Percentiles rank a stretch among this genome's conserved stretches.
These are phyloP conservation scores for Cladosporium austrohemisphaericum DNA, from an alignment of 2,329 filamentous ascomycete species.

Conservation along the genomic window DNA sequence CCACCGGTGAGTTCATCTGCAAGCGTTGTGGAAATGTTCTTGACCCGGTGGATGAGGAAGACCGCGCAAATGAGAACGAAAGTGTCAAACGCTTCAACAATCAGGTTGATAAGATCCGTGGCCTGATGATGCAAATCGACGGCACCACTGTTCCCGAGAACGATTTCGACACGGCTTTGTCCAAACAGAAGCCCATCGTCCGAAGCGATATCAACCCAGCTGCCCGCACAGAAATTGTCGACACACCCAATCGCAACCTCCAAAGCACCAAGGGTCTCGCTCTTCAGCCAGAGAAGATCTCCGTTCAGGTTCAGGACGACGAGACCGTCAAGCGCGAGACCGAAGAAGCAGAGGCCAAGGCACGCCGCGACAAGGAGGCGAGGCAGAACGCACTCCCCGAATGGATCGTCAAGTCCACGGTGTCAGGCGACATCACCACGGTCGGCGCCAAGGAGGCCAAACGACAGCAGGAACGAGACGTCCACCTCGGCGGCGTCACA, in stretches of 20 bases:
- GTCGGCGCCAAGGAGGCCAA: constrained; percentile 34
- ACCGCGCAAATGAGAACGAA: constrained; percentile 52
- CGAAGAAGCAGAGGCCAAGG: constrained; percentile 30
- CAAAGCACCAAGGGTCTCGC: constrained; percentile 33
- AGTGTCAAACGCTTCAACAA: constrained; percentile 71
- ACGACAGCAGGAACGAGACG: constrained; percentile 38
- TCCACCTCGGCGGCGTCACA: constrained; percentile 31
- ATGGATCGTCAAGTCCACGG: constrained; percentile 35
- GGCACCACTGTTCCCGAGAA: constrained; percentile 67
- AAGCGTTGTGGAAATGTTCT: constrained; percentile 69
- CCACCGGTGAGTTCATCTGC: constrained; percentile 64
- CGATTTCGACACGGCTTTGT: constrained; percentile 66
- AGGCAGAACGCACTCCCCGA: constrained; percentile 34
- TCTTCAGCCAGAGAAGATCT: constrained; percentile 34
- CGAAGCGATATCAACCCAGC: constrained; percentile 63
- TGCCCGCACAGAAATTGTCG: constrained; percentile 30
- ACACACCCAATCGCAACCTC: constrained; percentile 31
- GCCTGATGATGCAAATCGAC: constrained; percentile 73
- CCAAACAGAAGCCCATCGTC: constrained; percentile 59
- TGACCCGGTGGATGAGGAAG: constrained; percentile 59
- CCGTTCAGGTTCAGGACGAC: constrained; percentile 34
- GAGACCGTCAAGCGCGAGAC: constrained; percentile 32
- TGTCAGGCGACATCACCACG: constrained; percentile 45
- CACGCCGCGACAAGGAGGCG: constrained; percentile 32
- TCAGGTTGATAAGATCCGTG: constrained; percentile 74